Evolutionary conservation across 1,139 yeast species (phyloP).

Genomic region (Blastobotrys serpentis): DNA sequence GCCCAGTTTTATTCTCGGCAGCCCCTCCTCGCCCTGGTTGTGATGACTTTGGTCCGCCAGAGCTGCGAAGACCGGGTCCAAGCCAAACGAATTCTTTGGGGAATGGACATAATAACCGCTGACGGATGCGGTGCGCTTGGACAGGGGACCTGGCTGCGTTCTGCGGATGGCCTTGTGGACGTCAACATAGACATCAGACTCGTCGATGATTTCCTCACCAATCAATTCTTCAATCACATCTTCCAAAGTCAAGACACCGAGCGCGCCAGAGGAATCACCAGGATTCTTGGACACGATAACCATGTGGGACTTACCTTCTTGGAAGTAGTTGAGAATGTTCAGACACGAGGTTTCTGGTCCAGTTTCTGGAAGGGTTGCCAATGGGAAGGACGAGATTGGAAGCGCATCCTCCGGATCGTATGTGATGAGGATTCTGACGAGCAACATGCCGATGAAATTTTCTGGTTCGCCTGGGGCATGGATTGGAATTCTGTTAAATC

Average conservation of each 20-base stretch:
- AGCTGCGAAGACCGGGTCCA: conserved; percentile 27
- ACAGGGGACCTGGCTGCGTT: conserved; percentile 79
- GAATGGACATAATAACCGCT: conserved; percentile 10
- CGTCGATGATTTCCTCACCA: conserved; percentile 97
- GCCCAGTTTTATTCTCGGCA: conserved; percentile 34
- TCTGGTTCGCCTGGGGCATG: conserved; percentile 85
- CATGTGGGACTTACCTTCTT: conserved; percentile 98
- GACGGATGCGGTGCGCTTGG: conserved; percentile 46
- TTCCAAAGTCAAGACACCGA: conserved; percentile 90
- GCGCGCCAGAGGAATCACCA: conserved; percentile 82
- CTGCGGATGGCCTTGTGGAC: conserved; percentile 78
- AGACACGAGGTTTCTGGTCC: conserved; percentile 88
- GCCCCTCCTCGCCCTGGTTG: conserved; percentile 10
- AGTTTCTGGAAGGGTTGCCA: conserved; percentile 95
- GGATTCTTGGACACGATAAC: conserved; percentile 86
- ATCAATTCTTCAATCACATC: conserved; percentile 96
- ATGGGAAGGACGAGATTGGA: conserved; percentile 89
- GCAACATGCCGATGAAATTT: conserved; percentile 91
- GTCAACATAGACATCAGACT: conserved; percentile 92
- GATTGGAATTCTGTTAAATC: conserved; percentile 95
- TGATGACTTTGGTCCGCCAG: conserved; percentile 17
- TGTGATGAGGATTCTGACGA: conserved; percentile 87
- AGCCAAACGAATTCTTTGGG: conserved; percentile 26
- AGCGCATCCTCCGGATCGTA: conserved; percentile 96
- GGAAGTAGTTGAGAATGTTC: conserved; percentile 91